Evolutionary conservation across 139 green algal genomes (phyloP), one percentile per base, ranked within the genome.

Genomic region (Picochlorum costavermella): DNA sequence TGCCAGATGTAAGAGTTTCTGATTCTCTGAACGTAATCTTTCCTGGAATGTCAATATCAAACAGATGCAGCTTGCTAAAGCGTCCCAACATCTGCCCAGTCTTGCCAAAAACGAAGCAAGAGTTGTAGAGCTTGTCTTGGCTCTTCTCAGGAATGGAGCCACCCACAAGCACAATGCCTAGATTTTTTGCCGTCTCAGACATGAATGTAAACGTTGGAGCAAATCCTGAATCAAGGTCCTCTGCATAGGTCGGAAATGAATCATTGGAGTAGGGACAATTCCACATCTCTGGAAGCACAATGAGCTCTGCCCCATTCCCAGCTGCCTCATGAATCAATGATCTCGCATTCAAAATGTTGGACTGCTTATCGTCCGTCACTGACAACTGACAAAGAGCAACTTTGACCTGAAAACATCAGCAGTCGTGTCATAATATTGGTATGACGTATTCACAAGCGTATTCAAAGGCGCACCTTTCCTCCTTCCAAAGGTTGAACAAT

Each of bases 1-100:
- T 56, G 5, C 92, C 90, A 3, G 79, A 68, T 3, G 81, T 89
- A 17, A 98, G 76, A 11, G 88, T 97, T 20, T 92, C 72, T 3
- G 81, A 93, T 78, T 98, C 93, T 67, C 88, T 95, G 82, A 98
- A 98, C 1, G 84, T 95, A 60, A 98, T 95, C 64, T 95, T 92
- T 29, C 93, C 93, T 1, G 93, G 93, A 40, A 98, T 98, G 81
- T 98, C 88, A 26, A 98, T 98, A 78, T 98, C 93, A 79, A 98
- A 98, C 6, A 98, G 75, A 64, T 98, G 93, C 50, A 90, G 85
- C 85, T 96, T 93, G 20, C 78, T 68, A 76, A 97, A 85, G 59
- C 84, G 90, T 0, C 78, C 93, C n/a, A 95, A 66, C 37, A 96
- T 72, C 31, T 76, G 60, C 3, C 93, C 94, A 8, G 83, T 56